These are phyloP conservation scores for Pichia sp. DNA, from an alignment of 1,139 yeast species.

Conservation along the genomic window DNA sequence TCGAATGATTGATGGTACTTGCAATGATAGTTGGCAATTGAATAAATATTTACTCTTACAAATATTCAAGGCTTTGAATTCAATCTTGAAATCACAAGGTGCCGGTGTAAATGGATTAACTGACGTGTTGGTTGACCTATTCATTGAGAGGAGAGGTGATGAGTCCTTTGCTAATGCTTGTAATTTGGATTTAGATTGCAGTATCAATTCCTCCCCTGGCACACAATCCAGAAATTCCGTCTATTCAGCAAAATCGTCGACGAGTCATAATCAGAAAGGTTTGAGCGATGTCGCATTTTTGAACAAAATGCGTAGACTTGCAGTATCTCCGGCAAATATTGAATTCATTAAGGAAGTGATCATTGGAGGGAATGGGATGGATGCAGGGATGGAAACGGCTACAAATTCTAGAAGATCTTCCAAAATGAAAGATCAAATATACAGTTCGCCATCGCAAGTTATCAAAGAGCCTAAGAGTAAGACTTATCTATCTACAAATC, in stretches of 20 bases:
- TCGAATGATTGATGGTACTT: constrained; percentile 18
- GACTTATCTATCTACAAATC: constrained; percentile 4
- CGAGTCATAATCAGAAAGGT: too few relatives aligned
- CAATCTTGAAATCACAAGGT: constrained; percentile 17
- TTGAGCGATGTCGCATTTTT: too few relatives aligned
- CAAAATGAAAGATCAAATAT: constrained; percentile 5
- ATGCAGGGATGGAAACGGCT: neutral
- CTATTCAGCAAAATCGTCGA: too few relatives aligned
- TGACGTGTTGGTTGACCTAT: constrained; percentile 12
- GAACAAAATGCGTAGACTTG: neutral
- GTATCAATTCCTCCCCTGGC: too few relatives aligned
- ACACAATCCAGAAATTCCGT: too few relatives aligned
- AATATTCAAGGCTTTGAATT: constrained; percentile 20
- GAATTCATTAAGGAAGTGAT: neutral
- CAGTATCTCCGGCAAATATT: neutral
- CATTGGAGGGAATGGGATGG: neutral
- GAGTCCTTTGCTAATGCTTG: constrained; percentile 6
- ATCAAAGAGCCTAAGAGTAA: constrained; percentile 1
- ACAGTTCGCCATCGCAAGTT: constrained; percentile 5
- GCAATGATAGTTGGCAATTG: constrained; percentile 19
- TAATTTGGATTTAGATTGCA: too few relatives aligned
- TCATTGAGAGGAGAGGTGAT: constrained; percentile 11
- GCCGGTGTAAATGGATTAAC: constrained; percentile 9
- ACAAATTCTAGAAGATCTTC: constrained; percentile 1
- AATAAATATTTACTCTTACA: constrained; percentile 19